Conservation (phyloP, 2,329 filamentous ascomycete genomes). For the Sporothrix pallida region DNA sequence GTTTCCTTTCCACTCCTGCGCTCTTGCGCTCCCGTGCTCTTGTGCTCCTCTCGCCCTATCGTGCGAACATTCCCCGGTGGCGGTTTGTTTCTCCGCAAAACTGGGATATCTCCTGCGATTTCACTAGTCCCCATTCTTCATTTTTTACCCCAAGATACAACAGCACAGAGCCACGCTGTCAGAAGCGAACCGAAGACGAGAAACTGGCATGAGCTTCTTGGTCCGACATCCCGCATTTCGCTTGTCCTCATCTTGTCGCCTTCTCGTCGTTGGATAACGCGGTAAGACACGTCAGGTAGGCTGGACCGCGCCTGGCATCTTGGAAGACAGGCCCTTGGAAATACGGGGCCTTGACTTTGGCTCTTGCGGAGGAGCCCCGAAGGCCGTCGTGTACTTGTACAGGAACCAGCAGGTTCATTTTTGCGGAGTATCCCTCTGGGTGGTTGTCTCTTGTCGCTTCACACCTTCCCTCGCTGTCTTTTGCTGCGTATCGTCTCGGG, state of each 20-base stretch:
- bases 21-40: neutral
- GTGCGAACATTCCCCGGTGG: constrained; percentile 15
- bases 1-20: neutral
- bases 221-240: constrained; percentile 9
- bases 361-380: constrained; percentile 1
- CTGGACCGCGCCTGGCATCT: constrained; percentile 3
- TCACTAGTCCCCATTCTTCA: neutral
- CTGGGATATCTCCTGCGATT: neutral
- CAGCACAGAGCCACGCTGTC: neutral
- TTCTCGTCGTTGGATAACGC: neutral
- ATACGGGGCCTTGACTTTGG: too few species aligned
- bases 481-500: constrained; percentile 16
- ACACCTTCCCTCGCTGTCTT: constrained; percentile 20
- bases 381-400: neutral
- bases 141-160: constrained; percentile 1
- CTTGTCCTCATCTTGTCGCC: neutral
- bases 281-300: neutral
- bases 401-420: neutral
- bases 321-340: neutral
- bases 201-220: neutral
- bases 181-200: neutral
- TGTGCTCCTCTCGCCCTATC: neutral
- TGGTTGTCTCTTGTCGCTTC: constrained; percentile 6
- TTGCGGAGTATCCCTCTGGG: neutral
- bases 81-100: constrained; percentile 26